Base-by-base conservation (phyloP, 1,284 basidiomycete genomes). In the Tylopilus sp. region DNA sequence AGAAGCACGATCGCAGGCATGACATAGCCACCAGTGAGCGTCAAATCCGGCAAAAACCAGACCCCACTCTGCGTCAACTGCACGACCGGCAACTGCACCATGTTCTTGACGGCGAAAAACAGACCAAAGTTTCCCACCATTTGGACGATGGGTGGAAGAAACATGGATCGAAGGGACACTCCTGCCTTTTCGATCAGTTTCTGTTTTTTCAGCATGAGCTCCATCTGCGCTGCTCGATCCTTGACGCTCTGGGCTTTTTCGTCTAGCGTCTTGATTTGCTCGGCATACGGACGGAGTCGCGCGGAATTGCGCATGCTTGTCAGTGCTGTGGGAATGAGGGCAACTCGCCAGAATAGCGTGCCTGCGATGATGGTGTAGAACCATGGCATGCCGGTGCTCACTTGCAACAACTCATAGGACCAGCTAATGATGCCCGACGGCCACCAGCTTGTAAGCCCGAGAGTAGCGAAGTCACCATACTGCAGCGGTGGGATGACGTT, bases 1-100 rank as follows among this genome's bases (percentile, higher is more conserved):
- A 72, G 72, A 49, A 83, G 77, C 55, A 76, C 81, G 25, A 77
- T 70, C 28, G 87, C 63, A 0, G 96, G 95, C 34, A 97, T 71
- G 18, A 89, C 73, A 59, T 80, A 90, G 49, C 80, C 84, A 5
- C 95, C 92, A 65, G 95, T 92, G 4, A 77, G 65, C 0, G 92
- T 92, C 51, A 99, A 68, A 67, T 97, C 89, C 0, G 81, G 81
- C 31, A 96, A 70, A 75, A 86, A 86, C 37, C 69, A 74, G 15
- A 94, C 69, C 1, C 95, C 94, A 51, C 92, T 94, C 54, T 82
- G 72, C 57, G 81, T 77, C 58, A 98, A 70, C 65, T 89, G 87
- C 38, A 78, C 74, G 26, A 96, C 64, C 0, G 89, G 90, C 21
- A 84, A 67, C 41, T 76, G 73, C 50, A 86, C 87, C 71, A 98